phyloP scores from a whole-genome alignment of 2,329 filamentous ascomycete species.

The Blastomyces emzantsi region DNA sequence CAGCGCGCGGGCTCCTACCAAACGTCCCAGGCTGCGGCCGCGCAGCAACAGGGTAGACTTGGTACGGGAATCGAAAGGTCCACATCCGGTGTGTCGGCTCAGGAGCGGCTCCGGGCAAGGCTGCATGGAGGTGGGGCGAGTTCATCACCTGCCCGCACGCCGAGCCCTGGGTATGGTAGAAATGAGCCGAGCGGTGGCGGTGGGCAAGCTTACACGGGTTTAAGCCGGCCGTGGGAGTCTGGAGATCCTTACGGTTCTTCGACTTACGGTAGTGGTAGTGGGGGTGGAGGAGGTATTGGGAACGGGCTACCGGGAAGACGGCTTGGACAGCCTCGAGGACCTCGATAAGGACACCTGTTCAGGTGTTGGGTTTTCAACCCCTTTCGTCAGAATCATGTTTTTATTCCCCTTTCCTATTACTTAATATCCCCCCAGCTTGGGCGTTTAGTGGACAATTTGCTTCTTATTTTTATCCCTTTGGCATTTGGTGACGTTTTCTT shows the following conservation, averaged over 20 bases:
- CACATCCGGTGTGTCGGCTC: conserved; percentile 51
- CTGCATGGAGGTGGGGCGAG: conserved; percentile 60
- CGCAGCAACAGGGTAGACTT: conserved; percentile 27
- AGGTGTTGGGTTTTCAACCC: neutral
- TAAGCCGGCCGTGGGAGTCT: conserved; percentile 3
- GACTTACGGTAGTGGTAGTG: neutral
- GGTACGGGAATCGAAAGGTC: conserved; percentile 31
- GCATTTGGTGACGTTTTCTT: neutral
- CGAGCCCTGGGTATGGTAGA: conserved; percentile 17
- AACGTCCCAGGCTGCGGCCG: conserved; percentile 36
- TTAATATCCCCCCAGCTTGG: neutral
- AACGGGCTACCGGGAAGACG: conserved; percentile 1
- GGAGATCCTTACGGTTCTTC: conserved; percentile 5
- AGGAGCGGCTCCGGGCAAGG: conserved; percentile 72
- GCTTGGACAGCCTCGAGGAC: neutral
- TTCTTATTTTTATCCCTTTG: neutral
- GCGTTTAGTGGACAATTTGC: neutral
- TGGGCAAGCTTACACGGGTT: neutral
- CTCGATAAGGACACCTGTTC: neutral
- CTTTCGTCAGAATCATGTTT: neutral
- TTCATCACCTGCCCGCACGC: conserved; percentile 21
- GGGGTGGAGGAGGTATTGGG: neutral
- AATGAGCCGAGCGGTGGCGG: conserved; percentile 1
- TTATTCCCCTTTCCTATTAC: neutral
- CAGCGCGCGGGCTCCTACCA: conserved; percentile 70